Base-by-base conservation (phyloP, 1,139 yeast genomes). In the Saccharomyces hybrid region DNA sequence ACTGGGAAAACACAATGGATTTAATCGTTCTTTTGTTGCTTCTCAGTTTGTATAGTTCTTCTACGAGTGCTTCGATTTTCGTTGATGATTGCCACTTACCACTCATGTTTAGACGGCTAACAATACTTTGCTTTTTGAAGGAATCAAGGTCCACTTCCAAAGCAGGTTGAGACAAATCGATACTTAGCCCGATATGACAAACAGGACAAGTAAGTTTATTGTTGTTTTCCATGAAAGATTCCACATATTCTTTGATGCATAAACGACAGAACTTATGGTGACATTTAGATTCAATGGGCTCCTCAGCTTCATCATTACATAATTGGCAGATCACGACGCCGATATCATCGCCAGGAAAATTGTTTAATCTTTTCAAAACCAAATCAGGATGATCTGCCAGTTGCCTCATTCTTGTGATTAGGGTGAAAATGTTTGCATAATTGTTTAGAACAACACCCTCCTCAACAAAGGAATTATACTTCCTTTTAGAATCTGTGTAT, bases 301-400 rank as follows among this genome's bases (percentile, higher is more conserved):
- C 99, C 70, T 93, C 98, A 0, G 99, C 97, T 70, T 90, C 97
- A 67, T 95, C 99, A 62, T 91, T 98, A 72, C 99, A 95, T 28
- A 93, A 70, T 62, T 88, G 95, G 68, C 99, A 93, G 49, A 95
- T 86, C 28, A 90, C 79, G 1, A 86, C 84, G 13, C 89, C 90
- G 19, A 76, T 77, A 2, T 65, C 70, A 4, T 67, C 69, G 8
- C 62, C 67, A 11, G 51, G 51, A 0, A 62, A 62, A 46, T 75
- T 70, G 13, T 81, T 81, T 13, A 79, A 78, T 54, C 90, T 77
- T 62, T 91, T 84, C 67, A 93, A 75, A 0, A 93, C 97, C 60
- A 95, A 75, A 73, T 95, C 99, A 0, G 99, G 99, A 70, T 93
- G 99, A 70, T 95, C 99, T 0, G 99, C 98, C 64, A 93, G 77